Evolutionary conservation across 257 asterid genomes (phyloP), one percentile per base, ranked within the genome.

Genomic region (Ballota nigra): DNA sequence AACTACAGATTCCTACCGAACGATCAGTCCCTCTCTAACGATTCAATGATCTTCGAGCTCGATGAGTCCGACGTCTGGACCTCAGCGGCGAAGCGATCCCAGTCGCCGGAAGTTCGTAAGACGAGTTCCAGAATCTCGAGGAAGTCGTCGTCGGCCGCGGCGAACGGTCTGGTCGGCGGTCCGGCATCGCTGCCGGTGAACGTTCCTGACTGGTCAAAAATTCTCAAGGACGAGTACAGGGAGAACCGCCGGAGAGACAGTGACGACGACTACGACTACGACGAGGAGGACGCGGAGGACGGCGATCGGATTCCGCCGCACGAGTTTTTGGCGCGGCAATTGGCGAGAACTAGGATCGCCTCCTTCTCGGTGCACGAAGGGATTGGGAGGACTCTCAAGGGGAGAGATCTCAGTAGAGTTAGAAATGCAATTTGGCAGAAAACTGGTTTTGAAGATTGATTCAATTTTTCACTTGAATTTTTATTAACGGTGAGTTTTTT

Each of bases 191-290:
- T 95, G 22, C 99, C 99, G 80, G 92, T 95, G 66, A 95, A 88
- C 82, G 94, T 95, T 1, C 99, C 99, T 7, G 99, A 95, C 68
- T 95, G 99, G 99, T 89, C 99, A 70, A 95, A 92, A 84, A 89
- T 95, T 24, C 71, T 95, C 78, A 95, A 95, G 74, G 87, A 83
- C 2, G 99, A 94, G 81, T 88, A 89, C 75, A 68, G 83, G 41
- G 91, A 81, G 71, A 89, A 84, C 40, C 78, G 86, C 29, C 49
- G 89, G 66, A 70, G 78, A 16, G 85, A 78, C 7, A 41, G 82
- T 64, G 88, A 74, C 10, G 85, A 82, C 2, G 83, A 81, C 6
- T 74, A 82, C 2, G 83, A 81, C 6, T 74, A 63, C 52, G 86
- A 64, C 24, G 82, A 65, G 18, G 94, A 75, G 1, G 84, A 11